phyloP scores from a whole-genome alignment of 257 asterid species.

The Asclepias syriaca region DNA sequence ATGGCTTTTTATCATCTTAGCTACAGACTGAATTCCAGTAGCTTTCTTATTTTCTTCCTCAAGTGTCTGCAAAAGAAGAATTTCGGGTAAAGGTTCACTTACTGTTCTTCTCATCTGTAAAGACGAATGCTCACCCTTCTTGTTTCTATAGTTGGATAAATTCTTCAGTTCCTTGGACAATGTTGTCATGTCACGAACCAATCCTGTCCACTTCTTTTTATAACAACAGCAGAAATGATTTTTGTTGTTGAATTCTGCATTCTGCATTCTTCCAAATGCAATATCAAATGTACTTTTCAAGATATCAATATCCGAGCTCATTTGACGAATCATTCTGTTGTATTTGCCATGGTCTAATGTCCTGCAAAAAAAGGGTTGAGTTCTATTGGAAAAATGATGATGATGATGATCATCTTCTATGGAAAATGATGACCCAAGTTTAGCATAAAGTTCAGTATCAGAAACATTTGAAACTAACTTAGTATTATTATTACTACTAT shows the following conservation, averaged over 20 bases:
- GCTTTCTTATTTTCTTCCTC: conserved; percentile 18
- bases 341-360: conserved; percentile 28
- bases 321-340: conserved; percentile 36
- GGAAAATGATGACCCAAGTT: conserved; percentile 10
- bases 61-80: background rate
- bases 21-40: conserved; percentile 28
- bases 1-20: conserved; percentile 41
- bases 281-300: conserved; percentile 58
- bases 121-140: conserved; percentile 3
- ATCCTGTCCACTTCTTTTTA: conserved; percentile 32
- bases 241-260: conserved; percentile 25
- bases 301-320: conserved; percentile 60
- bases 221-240: conserved; percentile 11
- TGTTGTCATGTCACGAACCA: conserved; percentile 27
- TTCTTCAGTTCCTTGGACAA: conserved; percentile 31
- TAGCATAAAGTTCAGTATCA: conserved; percentile 31
- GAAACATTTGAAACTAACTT: conserved; percentile 31
- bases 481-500: conserved; percentile 15
- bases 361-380: conserved; percentile 13
- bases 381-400: conserved; percentile 8
- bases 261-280: conserved; percentile 57
- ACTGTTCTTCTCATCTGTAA: conserved; percentile 20
- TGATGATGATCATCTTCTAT: conserved; percentile 10
- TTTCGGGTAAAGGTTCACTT: conserved; percentile 37
- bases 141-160: conserved; percentile 20